These are phyloP conservation scores for Amylostereum chailletii DNA, from an alignment of 1,284 basidiomycete species.

Conservation along the genomic window DNA sequence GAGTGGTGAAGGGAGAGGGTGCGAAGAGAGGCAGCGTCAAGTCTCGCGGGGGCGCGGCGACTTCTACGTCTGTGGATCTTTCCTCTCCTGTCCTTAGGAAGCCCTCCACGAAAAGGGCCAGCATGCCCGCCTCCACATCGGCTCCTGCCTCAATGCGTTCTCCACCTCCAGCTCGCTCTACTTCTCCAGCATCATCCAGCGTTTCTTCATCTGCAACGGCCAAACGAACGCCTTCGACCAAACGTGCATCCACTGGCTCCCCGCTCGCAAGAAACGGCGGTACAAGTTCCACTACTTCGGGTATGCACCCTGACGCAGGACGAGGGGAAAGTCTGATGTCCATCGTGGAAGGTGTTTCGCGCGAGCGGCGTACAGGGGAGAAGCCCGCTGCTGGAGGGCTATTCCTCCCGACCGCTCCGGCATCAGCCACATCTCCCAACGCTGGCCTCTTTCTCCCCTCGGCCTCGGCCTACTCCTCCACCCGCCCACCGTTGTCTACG, in stretches of 20 bases:
- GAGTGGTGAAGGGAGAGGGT: constrained; percentile 11
- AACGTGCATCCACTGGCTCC: too few relatives aligned
- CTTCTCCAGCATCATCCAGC: too few relatives aligned
- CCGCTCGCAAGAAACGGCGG: too few relatives aligned
- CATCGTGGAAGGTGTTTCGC: constrained; percentile 54
- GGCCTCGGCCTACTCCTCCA: not conserved
- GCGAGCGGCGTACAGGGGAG: constrained; percentile 14
- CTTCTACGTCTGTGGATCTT: constrained; percentile 1
- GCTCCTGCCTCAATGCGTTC: too few relatives aligned
- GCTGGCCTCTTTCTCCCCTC: not conserved
- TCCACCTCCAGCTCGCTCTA: too few relatives aligned
- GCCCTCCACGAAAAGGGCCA: too few relatives aligned
- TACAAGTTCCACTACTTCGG: too few relatives aligned
- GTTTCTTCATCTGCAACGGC: too few relatives aligned
- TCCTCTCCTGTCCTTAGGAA: not conserved
- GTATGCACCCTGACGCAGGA: not conserved
- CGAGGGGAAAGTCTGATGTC: constrained; percentile 38
- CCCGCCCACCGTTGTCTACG: not conserved
- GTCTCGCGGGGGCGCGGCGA: not conserved
- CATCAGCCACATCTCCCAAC: not conserved
- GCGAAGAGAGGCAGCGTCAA: constrained; percentile 11
- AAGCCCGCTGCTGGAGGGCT: not conserved
- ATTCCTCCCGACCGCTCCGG: not conserved
- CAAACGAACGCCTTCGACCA: too few relatives aligned
- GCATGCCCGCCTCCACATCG: too few relatives aligned